Base-by-base conservation (phyloP, 78 protist genomes). In the Planoprotostelium fungivorum region DNA sequence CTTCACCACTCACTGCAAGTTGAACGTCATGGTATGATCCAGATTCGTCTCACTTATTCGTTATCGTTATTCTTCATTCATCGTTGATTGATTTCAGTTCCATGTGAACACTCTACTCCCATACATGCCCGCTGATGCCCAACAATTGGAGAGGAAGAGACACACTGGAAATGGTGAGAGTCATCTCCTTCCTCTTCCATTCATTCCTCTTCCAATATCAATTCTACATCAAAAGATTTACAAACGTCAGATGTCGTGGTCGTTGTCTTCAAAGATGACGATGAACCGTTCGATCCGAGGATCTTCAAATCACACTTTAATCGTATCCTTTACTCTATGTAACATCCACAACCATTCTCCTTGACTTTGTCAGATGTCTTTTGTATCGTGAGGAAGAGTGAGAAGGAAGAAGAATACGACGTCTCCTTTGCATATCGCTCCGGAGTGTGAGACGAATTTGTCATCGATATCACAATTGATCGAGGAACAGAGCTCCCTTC, bases 61-160 rank as follows among this genome's bases (percentile, higher is more conserved):
- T 25, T 25, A 51, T 25, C 16, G 5, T 51, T 25, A 51, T 25
- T 51, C 16, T 51, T 51, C 73, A 16, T n/a, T n/a, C n/a, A n/a
- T n/a, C n/a, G n/a, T n/a, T n/a, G n/a, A n/a, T n/a, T n/a, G 83
- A 86, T 84, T 96, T 34, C 94, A 95, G 98, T 96, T 89, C 38
- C 98, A 96, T 84, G 98, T 96, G n/a, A 83, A 90, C 28, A 91
- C 97, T 29, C 37, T 89, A 28, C 88, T 96, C n/a, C 98, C 97
- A n/a, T 89, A 63, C 83, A 51, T 83, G 38, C 37, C 88, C 28
- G 38, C 63, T 35, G 96, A 96, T 86, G 28, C 31, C 84, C 98
- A 96, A 88, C 96, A 92, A 84, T 37, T 96, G 34, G 94, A 94
- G 38, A 86, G 96, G 84, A 96, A 96, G 90, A 85, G 96, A 34